phyloP scores from a whole-genome alignment of 192 early-diverging fungal genomes.

The Geranomyces michiganensis region DNA sequence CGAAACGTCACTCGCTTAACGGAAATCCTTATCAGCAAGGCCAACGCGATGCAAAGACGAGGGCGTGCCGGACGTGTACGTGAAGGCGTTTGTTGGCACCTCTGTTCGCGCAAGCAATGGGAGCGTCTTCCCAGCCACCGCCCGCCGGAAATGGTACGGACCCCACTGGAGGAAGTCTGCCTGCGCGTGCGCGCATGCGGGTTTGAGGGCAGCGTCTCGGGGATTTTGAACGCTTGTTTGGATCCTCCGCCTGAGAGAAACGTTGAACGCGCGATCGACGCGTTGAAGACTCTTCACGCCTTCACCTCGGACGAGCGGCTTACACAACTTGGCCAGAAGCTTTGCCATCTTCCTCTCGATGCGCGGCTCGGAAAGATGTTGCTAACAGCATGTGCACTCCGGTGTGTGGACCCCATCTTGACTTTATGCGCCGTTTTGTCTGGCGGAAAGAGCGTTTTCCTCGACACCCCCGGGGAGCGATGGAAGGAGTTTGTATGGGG shows the following conservation, averaged over 20 bases:
- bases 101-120: constrained; percentile 60
- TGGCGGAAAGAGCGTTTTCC: constrained; percentile 31
- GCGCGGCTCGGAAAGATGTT: constrained; percentile 64
- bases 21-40: constrained; percentile 66
- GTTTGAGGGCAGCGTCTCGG: constrained; percentile 36
- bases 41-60: constrained; percentile 69
- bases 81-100: constrained; percentile 74
- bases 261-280: constrained; percentile 53
- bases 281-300: constrained; percentile 43
- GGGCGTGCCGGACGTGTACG: constrained; percentile 85
- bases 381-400: constrained; percentile 18
- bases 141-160: constrained; percentile 76
- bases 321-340: constrained; percentile 69
- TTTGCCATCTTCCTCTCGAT: constrained; percentile 76
- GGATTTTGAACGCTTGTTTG: constrained; percentile 61
- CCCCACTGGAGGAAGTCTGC: constrained; percentile 74
- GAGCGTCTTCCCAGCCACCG: constrained; percentile 58
- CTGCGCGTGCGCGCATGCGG: constrained; percentile 5
- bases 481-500: constrained; percentile 19
- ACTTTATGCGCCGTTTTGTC: constrained; percentile 31
- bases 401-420: constrained; percentile 40
- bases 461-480: neutral
- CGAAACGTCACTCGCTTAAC: constrained; percentile 58
- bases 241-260: constrained; percentile 66
- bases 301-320: constrained; percentile 50